Evolutionary conservation across 495 filamentous ascomycete genomes (phyloP), one percentile per base, ranked within the genome.

Genomic region (Umbilicaria muhlenbergii): DNA sequence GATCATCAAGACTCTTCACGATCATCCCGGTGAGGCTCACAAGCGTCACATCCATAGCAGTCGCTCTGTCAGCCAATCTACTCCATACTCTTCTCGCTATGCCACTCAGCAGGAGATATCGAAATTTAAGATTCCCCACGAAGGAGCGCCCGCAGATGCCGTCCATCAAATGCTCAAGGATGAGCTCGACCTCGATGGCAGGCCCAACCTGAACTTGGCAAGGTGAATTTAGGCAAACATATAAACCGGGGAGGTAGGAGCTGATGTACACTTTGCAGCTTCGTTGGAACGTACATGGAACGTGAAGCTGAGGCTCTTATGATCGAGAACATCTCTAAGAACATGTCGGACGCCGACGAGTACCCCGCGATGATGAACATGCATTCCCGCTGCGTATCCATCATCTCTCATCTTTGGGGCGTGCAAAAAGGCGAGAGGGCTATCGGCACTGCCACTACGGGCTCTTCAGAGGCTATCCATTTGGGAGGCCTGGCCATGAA

Each of bases 401-500:
- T 86, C 52, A 63, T 86, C 32, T 72, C 80, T 7, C 53, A 83
- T 53, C 62, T 86, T 8, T 86, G 81, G 81, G 70, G 70, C 3
- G 75, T 69, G 2, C 70, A 75, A 38, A 73, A 74, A 44, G 66
- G 67, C 19, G 78, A 86, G 57, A 75, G 67, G 39, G 80, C 82
- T 21, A 69, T 84, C 47, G 82, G 81, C 3, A 71, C 77, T 1
- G 80, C 81, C 1, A 86, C 82, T 0, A 83, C 78, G 0, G 82
- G 81, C 0, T 82, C 75, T 3, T 77, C 71, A 6, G 82, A 86
- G 52, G 82, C 80, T 2, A 80, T 86, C 44, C 79, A 82, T 50
- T 70, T 86, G 7, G 81, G 80, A 13, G 82, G 81, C 3, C 58
- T 86, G 38, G 80, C 82, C 7, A 83, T 86, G 81, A 85, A 85